These are phyloP conservation scores for Gracilariopsis chorda DNA, from an alignment of 23 red algal species.

Conservation along the genomic window DNA sequence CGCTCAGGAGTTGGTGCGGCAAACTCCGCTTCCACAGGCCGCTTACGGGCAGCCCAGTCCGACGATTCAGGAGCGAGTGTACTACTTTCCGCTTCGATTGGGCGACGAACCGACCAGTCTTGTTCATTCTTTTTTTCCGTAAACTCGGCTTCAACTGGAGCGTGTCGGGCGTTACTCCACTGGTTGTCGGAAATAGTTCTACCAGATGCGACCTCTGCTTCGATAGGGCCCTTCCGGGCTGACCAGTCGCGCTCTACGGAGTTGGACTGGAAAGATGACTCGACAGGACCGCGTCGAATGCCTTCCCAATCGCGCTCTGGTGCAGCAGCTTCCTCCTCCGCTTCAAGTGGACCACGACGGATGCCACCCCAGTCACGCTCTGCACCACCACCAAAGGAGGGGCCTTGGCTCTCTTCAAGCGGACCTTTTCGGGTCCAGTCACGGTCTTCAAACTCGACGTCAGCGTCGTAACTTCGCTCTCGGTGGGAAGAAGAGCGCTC, in stretches of 20 bases:
- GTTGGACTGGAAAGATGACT: not conserved
- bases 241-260: slow-evolving; percentile 25
- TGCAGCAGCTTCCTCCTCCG: slow-evolving; percentile 3
- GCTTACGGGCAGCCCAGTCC: slow-evolving; percentile 21
- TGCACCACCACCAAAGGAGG: not conserved
- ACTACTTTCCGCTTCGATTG: slow-evolving; percentile 17
- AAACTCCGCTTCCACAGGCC: slow-evolving; percentile 55
- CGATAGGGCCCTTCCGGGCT: slow-evolving; percentile 55
- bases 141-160: slow-evolving; percentile 46
- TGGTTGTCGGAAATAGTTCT: slow-evolving; percentile 14
- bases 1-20: not conserved
- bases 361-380: slow-evolving; percentile 53
- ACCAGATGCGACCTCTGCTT: not conserved
- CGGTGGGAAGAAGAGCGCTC: slow-evolving; percentile 3
- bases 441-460: slow-evolving; percentile 44
- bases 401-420: not conserved
- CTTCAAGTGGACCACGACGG: slow-evolving; percentile 30
- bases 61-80: not conserved
- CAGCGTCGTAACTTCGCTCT: slow-evolving; percentile 24
- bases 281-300: slow-evolving; percentile 42
- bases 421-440: slow-evolving; percentile 57
- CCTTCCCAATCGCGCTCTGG: slow-evolving; percentile 30
- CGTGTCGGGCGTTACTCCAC: slow-evolving; percentile 40
- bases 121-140: slow-evolving; percentile 11
- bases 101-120: slow-evolving; percentile 28